Conservation (phyloP, 495 filamentous ascomycete species). For the Pseudotulostoma volvatum region DNA sequence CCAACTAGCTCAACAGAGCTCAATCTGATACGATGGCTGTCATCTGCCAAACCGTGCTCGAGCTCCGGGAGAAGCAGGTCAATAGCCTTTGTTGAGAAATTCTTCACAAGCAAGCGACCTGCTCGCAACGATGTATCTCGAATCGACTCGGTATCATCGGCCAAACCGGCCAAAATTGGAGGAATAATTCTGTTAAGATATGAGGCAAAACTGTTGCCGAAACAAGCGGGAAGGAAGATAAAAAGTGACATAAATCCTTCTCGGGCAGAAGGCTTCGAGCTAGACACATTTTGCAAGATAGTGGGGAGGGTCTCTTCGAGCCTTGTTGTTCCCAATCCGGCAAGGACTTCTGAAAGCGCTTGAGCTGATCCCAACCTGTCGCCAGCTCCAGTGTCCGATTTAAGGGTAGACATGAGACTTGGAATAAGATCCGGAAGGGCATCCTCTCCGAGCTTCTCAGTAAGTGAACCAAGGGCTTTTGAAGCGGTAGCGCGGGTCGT, state of each 20-base stretch:
- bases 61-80: slow-evolving; percentile 88
- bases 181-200: slow-evolving; percentile 95
- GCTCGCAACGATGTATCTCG: slow-evolving; percentile 85
- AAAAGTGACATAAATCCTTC: slow-evolving; percentile 99
- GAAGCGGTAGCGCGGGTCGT: slow-evolving; percentile 94
- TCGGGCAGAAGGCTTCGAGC: slow-evolving; percentile 73
- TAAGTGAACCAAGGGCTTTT: slow-evolving; percentile 82
- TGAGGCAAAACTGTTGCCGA: slow-evolving; percentile 93
- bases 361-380: slow-evolving; percentile 92
- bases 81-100: slow-evolving; percentile 87
- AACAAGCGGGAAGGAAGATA: slow-evolving; percentile 96
- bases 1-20: slow-evolving; percentile 96
- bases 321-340: slow-evolving; percentile 77
- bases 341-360: slow-evolving; percentile 90
- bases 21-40: slow-evolving; percentile 89
- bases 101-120: slow-evolving; percentile 89
- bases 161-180: slow-evolving; percentile 83
- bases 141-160: slow-evolving; percentile 89
- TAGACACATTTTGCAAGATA: slow-evolving; percentile 89
- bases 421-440: slow-evolving; percentile 93
- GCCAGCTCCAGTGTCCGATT: slow-evolving; percentile 89
- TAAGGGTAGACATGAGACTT: slow-evolving; percentile 90
- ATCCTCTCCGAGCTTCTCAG: slow-evolving; percentile 96
- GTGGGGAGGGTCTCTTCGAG: slow-evolving; percentile 93
- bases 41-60: slow-evolving; percentile 85